Base-by-base conservation (phyloP, 805 yeast genomes). In the Scheffersomyces spartinae region DNA sequence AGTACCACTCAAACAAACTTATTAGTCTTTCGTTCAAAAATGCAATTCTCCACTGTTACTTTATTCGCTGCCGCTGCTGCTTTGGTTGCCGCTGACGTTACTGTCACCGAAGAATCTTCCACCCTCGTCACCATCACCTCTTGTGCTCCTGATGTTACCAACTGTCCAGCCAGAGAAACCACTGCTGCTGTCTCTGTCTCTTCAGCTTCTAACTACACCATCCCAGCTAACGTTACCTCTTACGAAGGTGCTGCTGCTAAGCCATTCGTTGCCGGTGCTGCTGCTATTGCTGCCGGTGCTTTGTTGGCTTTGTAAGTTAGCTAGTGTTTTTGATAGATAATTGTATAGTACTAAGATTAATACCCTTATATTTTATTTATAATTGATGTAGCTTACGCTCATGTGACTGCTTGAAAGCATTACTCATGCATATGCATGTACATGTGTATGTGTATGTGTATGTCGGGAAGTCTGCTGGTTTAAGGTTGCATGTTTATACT, bases 281-380 rank as follows among this genome's bases (percentile, higher is more conserved):
- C 38, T 24, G 41, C 37, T 26, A 30, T 36, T 28, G 41, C 38
- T 36, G 41, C 41, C 25, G 41, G 41, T 35, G 41, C 41, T 33
- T 43, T 46, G 45, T 42, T 46, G 43, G 50, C 49, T 44, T 45
- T 46, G 46, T 46, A 45, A 46, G 41, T 19, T 19, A n/a, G n/a
- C n/a, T n/a, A n/a, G n/a, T n/a, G n/a, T n/a, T n/a, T n/a, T n/a
- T n/a, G n/a, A n/a, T n/a, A n/a, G n/a, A n/a, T n/a, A n/a, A n/a
- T n/a, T n/a, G n/a, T n/a, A n/a, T n/a, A n/a, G n/a, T n/a, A n/a
- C n/a, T n/a, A n/a, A n/a, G n/a, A n/a, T n/a, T n/a, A n/a, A n/a
- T n/a, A n/a, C n/a, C n/a, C n/a, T n/a, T n/a, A n/a, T n/a, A n/a
- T n/a, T n/a, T n/a, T n/a, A n/a, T n/a, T n/a, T n/a, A n/a, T n/a